Conservation (phyloP, 1,284 basidiomycete species). For the Cryptococcus floricola region DNA sequence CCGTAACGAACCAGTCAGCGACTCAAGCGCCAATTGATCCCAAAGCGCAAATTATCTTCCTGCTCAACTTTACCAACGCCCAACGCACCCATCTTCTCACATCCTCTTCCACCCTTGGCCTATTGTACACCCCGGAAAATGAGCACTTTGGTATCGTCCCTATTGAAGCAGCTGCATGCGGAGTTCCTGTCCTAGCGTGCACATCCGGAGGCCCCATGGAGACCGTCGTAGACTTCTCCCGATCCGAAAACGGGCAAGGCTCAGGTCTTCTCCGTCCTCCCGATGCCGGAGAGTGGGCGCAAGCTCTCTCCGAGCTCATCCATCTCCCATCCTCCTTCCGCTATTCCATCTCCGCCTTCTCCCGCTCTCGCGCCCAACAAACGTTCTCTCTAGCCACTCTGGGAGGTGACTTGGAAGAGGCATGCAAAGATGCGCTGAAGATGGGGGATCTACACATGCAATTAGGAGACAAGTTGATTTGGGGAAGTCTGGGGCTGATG, state of each 20-base stretch:
- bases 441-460: slow-evolving; percentile 37
- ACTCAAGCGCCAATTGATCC: slow-evolving; percentile 33
- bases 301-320: slow-evolving; percentile 62
- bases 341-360: slow-evolving; percentile 55
- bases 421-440: slow-evolving; percentile 55
- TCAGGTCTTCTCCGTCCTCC: slow-evolving; percentile 66
- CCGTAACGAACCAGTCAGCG: slow-evolving; percentile 49
- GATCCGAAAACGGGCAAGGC: slow-evolving; percentile 39
- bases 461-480: slow-evolving; percentile 40
- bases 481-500: slow-evolving; percentile 24
- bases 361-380: slow-evolving; percentile 58
- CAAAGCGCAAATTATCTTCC: slow-evolving; percentile 64
- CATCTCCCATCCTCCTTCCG: slow-evolving; percentile 54
- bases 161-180: slow-evolving; percentile 89
- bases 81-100: slow-evolving; percentile 75
- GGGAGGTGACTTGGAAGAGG: slow-evolving; percentile 61
- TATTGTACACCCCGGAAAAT: slow-evolving; percentile 90
- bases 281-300: slow-evolving; percentile 63
- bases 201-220: slow-evolving; percentile 89
- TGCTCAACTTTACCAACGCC: slow-evolving; percentile 76
- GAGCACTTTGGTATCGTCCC: slow-evolving; percentile 98
- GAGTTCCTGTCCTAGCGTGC: slow-evolving; percentile 83
- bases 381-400: slow-evolving; percentile 64
- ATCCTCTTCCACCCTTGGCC: slow-evolving; percentile 59
- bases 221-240: slow-evolving; percentile 63